Evolutionary conservation across 2,329 filamentous ascomycete genomes (phyloP).

Genomic region (Sphaerulina vaccinii): DNA sequence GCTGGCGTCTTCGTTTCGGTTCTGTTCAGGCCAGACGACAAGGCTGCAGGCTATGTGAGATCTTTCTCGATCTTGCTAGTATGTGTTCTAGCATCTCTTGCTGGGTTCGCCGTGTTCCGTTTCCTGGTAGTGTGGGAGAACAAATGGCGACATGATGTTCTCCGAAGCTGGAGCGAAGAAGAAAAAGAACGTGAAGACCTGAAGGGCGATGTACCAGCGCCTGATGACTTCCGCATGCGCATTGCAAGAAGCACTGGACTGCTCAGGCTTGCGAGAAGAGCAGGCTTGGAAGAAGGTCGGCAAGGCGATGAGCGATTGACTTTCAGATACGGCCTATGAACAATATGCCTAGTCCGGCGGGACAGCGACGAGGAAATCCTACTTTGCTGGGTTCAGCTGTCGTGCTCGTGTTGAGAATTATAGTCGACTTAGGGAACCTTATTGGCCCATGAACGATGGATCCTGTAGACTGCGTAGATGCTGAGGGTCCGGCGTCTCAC

Average conservation of each 20-base stretch:
- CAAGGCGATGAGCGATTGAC: conserved; percentile 50
- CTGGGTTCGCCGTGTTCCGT: conserved; percentile 44
- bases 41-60: conserved; percentile 41
- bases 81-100: conserved; percentile 41
- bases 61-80: conserved; percentile 46
- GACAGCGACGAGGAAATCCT: too few species aligned
- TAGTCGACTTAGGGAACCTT: too few species aligned
- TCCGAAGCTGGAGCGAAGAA: conserved; percentile 38
- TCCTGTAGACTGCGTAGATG: too few species aligned
- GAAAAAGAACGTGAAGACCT: conserved; percentile 42
- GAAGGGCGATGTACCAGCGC: conserved; percentile 31
- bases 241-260: conserved; percentile 21
- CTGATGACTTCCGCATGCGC: conserved; percentile 25
- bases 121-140: conserved; percentile 43
- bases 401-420: too few species aligned
- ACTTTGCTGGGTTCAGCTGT: too few species aligned
- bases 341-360: background rate
- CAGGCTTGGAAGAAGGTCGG: conserved; percentile 38
- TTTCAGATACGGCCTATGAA: conserved; percentile 44
- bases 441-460: too few species aligned
- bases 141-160: conserved; percentile 32
- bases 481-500: too few species aligned
- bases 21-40: conserved; percentile 46
- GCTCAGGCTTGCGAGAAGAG: conserved; percentile 29
- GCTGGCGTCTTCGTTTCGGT: conserved; percentile 47